A percentile compares a stretch with the other conserved stretches of the same genome.
Evolutionary conservation across 2,329 filamentous ascomycete genomes (phyloP).

Genomic region (Fusarium tanahbumbuense): DNA sequence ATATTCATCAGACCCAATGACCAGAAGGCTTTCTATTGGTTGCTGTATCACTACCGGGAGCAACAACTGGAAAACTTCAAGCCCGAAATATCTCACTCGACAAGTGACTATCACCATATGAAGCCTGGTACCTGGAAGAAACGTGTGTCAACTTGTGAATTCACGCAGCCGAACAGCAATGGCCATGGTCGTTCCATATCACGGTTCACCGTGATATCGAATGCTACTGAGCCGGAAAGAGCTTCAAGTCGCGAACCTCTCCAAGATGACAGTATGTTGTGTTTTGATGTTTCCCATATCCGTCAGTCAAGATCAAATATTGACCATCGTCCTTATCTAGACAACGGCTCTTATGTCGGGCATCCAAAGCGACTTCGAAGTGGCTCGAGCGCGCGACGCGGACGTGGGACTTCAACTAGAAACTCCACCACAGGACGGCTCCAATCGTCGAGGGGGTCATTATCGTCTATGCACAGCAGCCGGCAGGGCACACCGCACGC

Average conservation of each 20-base stretch:
- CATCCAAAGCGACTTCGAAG: conserved; percentile 52
- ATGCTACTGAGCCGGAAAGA: conserved; percentile 60
- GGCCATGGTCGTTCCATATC: conserved; percentile 67
- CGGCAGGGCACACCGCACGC: conserved; percentile 56
- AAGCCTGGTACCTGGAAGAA: conserved; percentile 68
- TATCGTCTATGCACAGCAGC: conserved; percentile 63
- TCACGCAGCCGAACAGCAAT: conserved; percentile 59
- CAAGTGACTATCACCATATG: conserved; percentile 91
- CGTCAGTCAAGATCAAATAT: conserved; percentile 76
- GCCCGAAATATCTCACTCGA: conserved; percentile 81
- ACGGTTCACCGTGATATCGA: conserved; percentile 74
- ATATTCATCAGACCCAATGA: conserved; percentile 76
- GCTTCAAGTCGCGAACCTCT: conserved; percentile 84
- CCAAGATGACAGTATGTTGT: conserved; percentile 70
- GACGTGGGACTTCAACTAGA: conserved; percentile 46
- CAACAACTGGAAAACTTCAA: conserved; percentile 90
- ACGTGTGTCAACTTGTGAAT: conserved; percentile 71
- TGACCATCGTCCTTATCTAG: conserved; percentile 63
- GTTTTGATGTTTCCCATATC: conserved; percentile 58
- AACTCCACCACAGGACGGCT: conserved; percentile 48
- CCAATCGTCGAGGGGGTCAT: conserved; percentile 55
- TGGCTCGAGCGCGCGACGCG: conserved; percentile 51
- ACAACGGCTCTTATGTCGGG: conserved; percentile 38
- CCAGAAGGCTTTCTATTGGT: conserved; percentile 92
- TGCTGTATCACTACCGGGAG: conserved; percentile 84